A percentile compares a stretch with the other conserved stretches of the same genome.
Conservation (phyloP, 345 rosid species). For the Clarkia xantiana region DNA sequence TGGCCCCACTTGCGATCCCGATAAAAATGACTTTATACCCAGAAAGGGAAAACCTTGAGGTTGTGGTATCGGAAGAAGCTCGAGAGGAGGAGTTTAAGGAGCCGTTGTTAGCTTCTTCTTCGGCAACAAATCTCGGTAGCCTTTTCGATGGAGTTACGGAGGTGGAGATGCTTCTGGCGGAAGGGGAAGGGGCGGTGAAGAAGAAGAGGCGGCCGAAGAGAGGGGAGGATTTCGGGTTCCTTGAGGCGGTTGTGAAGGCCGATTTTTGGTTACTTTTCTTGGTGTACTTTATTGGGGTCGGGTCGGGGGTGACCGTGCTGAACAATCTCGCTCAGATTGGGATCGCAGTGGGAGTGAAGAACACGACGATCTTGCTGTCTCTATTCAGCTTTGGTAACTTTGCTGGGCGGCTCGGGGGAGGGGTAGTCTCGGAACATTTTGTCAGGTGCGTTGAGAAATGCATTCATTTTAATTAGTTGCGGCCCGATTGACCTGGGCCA, state of each 20-base stretch:
- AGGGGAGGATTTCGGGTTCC: conserved; percentile 55
- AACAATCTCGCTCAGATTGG: conserved; percentile 70
- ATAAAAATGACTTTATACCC: conserved; percentile 41
- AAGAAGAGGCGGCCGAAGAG: conserved; percentile 54
- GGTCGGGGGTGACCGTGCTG: conserved; percentile 55
- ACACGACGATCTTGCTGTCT: conserved; percentile 43
- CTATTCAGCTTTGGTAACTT: conserved; percentile 64
- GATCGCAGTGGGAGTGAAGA: conserved; percentile 37
- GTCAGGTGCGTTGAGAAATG: conserved; percentile 29
- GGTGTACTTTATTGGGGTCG: conserved; percentile 53
- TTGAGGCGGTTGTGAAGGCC: conserved; percentile 52
- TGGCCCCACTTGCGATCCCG: conserved; percentile 56
- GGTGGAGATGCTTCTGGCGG: conserved; percentile 54
- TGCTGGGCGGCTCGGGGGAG: conserved; percentile 53
- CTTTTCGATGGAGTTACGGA: conserved; percentile 28
- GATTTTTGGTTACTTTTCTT: conserved; percentile 73
- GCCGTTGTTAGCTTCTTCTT: conserved; percentile 32
- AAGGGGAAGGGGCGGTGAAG: conserved; percentile 57
- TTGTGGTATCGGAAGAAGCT: conserved; percentile 14
- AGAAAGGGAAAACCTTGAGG: conserved; percentile 10
- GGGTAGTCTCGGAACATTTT: conserved; percentile 45
- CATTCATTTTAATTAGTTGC: no score
- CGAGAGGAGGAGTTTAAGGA: conserved; percentile 24
- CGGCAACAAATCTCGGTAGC: conserved; percentile 19
- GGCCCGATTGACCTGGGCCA: no score